A percentile compares a stretch with the other conserved stretches of the same genome.
phyloP scores from a whole-genome alignment of 2,329 filamentous ascomycete species.

The Ophiostoma pallidulum region DNA sequence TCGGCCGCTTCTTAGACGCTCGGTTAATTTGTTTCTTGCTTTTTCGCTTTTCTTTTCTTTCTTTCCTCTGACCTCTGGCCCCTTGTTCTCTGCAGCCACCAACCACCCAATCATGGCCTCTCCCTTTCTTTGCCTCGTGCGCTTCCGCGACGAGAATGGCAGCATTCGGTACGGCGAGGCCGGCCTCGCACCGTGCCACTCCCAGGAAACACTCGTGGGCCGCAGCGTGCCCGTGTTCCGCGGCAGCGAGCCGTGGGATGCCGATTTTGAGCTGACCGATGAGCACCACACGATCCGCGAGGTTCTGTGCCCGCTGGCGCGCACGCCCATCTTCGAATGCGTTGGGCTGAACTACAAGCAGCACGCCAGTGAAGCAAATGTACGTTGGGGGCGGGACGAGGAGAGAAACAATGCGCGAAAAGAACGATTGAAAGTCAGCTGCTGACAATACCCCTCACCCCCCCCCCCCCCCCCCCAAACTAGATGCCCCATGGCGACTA shows the following conservation, averaged over 20 bases:
- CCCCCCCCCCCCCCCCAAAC: no score
- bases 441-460: no score
- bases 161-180: constrained; percentile 6
- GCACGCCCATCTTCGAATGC: constrained; percentile 23
- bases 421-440: no score
- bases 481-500: constrained; percentile 18
- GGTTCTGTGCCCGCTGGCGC: constrained; percentile 38
- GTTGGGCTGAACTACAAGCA: constrained; percentile 19
- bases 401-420: no score
- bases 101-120: no score
- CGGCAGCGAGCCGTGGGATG: constrained; percentile 2
- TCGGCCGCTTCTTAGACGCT: no score
- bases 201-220: constrained; percentile 2
- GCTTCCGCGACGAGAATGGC: constrained; percentile 8
- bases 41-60: no score
- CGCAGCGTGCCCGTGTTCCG: constrained; percentile 3
- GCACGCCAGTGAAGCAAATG: constrained; percentile 15
- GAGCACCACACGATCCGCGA: constrained; percentile 13
- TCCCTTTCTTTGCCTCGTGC: constrained; percentile 2
- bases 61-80: no score
- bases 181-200: background rate
- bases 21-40: no score
- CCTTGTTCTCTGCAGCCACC: no score
- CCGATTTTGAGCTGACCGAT: background rate
- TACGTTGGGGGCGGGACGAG: no score